Base-by-base conservation (phyloP, 2,329 filamentous ascomycete species). In the Botrytis paeoniae region DNA sequence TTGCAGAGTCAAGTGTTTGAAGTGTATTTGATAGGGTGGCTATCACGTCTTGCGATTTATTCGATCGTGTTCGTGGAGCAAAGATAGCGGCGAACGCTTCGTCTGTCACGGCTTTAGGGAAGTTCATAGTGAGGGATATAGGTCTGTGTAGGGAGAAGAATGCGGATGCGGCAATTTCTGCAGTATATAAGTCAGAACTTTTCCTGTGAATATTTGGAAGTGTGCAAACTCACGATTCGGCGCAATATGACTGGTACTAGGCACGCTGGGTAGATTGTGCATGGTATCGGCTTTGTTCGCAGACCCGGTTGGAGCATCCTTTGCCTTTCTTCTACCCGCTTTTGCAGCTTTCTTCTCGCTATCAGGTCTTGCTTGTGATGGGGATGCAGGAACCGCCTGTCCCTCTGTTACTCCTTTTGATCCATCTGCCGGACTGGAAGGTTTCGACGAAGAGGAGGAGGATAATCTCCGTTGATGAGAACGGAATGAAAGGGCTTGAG, bases 141-240 rank as follows among this genome's bases (percentile, higher is more conserved):
- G 96, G 96, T 75, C 96, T 91, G 84, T 99, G 94, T 77, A 97
- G 92, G 75, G 95, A 97, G 86, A 98, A 98, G 87, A 99, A 98
- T 74, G 92, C 92, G 12, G 95, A 96, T 63, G 97, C 86, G 76
- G 92, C 91, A 75, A 98, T 88, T 80, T 97, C 96, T 98, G 77
- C 8, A 75, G 64, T 65, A 12, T n/a, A 22, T 29, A 48, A 9
- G 54, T 69, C 61, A 68, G 18, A 69, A 14, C 10, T 2, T 29
- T 68, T 37, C 16, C 41, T 48, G 9, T 29, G 1, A 22, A 51
- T 51, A 32, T 37, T 70, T 41, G 3, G 2, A 66, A 32, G 37
- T 20, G 22, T n/a, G 25, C 14, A 18, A 70, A 73, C 77, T 74
- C 70, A 92, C 91, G 89, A 82, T 89, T 86, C 80, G 89, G 87